These are phyloP conservation scores for Schizosaccharomyces japonicus DNA, from an alignment of 805 yeast species.

Conservation along the genomic window DNA sequence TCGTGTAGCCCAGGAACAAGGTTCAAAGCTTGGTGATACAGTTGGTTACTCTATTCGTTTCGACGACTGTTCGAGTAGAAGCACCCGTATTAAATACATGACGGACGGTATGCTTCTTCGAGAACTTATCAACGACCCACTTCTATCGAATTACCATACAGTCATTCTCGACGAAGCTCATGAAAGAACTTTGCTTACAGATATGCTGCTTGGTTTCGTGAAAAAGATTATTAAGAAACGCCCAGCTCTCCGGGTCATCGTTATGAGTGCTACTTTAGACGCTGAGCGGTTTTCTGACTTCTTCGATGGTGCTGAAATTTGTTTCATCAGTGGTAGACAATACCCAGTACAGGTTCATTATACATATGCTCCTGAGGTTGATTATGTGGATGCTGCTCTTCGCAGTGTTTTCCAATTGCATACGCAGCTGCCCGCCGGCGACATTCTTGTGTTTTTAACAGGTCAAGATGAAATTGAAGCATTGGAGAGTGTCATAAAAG, in stretches of 20 bases:
- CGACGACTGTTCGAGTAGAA: slow-evolving; percentile 36
- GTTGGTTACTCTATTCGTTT: slow-evolving; percentile 84
- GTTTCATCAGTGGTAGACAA: slow-evolving; percentile 74
- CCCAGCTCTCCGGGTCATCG: slow-evolving; percentile 40
- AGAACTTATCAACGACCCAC: slow-evolving; percentile 59
- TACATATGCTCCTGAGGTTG: slow-evolving; percentile 42
- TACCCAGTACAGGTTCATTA: slow-evolving; percentile 59
- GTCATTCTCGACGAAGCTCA: slow-evolving; percentile 90
- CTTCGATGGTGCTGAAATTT: slow-evolving; percentile 52
- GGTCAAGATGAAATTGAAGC: slow-evolving; percentile 96
- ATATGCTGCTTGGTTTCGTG: slow-evolving; percentile 67
- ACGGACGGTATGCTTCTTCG: slow-evolving; percentile 95
- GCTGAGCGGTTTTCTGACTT: slow-evolving; percentile 66
- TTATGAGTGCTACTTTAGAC: slow-evolving; percentile 94
- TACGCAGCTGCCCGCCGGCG: slow-evolving; percentile 61
- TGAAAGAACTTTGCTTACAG: slow-evolving; percentile 83
- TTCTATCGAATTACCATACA: slow-evolving; percentile 41
- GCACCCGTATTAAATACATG: slow-evolving; percentile 56
- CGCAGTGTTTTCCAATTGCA: slow-evolving; percentile 59
- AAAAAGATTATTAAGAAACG: slow-evolving; percentile 35
- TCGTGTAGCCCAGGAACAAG: slow-evolving; percentile 76
- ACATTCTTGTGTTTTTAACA: slow-evolving; percentile 72
- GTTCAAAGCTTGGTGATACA: slow-evolving; percentile 36
- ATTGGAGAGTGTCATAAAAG: slow-evolving; percentile 35
- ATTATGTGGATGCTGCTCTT: slow-evolving; percentile 57